These are phyloP conservation scores for Candolleomyces aberdarensis DNA, from an alignment of 768 basidiomycete species.

Conservation along the genomic window DNA sequence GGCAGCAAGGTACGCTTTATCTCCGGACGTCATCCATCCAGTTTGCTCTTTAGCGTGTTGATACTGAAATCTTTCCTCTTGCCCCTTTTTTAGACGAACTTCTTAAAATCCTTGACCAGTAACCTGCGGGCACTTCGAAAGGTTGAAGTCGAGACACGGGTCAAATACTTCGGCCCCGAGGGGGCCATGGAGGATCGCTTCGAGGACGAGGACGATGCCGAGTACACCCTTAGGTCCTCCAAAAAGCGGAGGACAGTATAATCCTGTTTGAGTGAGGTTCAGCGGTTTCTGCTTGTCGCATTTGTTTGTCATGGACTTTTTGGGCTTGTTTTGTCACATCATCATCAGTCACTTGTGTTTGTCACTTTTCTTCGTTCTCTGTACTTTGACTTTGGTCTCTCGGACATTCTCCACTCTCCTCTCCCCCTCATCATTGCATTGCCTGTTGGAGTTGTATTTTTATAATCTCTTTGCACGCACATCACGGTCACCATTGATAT, in stretches of 20 bases:
- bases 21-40: background rate
- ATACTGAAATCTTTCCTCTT: background rate
- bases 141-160: constrained; percentile 49
- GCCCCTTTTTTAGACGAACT: constrained; percentile 50
- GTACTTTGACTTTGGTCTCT: background rate
- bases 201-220: constrained; percentile 54
- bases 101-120: constrained; percentile 58
- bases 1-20: constrained; percentile 49
- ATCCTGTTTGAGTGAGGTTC: background rate
- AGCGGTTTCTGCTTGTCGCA: background rate
- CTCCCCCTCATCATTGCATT: background rate
- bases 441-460: background rate
- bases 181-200: constrained; percentile 36
- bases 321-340: background rate
- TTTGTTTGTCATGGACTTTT: background rate
- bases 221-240: constrained; percentile 34
- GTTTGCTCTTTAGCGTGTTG: background rate
- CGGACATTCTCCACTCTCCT: background rate
- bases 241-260: constrained; percentile 30
- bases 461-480: background rate
- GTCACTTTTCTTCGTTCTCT: too few relatives aligned
- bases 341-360: background rate
- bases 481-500: too few relatives aligned
- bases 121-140: constrained; percentile 62
- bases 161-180: constrained; percentile 25